Evolutionary conservation across 2,329 filamentous ascomycete genomes (phyloP), one percentile per base, ranked within the genome.

Genomic region (Parafenestella ontariensis): DNA sequence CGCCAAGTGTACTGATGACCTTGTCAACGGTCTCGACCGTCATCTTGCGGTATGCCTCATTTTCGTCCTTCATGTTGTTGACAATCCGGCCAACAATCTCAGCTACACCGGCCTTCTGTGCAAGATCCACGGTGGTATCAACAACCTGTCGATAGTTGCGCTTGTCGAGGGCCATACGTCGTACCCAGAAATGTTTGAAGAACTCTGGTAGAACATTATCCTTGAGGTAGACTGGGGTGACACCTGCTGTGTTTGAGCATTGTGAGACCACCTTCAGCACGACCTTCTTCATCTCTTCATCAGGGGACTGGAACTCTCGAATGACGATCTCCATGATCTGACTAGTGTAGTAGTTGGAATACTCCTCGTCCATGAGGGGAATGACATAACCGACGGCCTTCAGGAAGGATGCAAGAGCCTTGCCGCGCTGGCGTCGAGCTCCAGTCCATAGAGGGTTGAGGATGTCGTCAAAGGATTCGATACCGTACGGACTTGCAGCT

Each of bases 271-370:
- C 95, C 78, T 98, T 98, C 54, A 99, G 81, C 7, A 99, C 95
- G 1, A 99, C 95, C 81, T 99, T 99, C 80, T 98, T 99, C 95
- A 99, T 99, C 77, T 99, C 95, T 77, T 99, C 95, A 64, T 99
- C 95, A 0, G 95, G 95, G 0, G 94, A 97, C 6, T 92, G 90
- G 71, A 99, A 99, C 73, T 99, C 95, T 68, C 95, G 88, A 26
- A 98, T 86, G 13, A 99, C 81, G 69, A 98, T 98, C 76, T 98
- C 95, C 94, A 99, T 98, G 69, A 99, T 97, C 76, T 99, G 93
- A 64, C 88, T 91, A 8, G 95, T 98, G 72, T 99, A 99, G 79
- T 99, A 99, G 75, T 97, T 98, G 77, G 95, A 94, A 75, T 97
- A 98, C 73, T 99, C 95, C 77, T 99, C 95, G 79, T 99, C 95